Base-by-base conservation (phyloP, 345 rosid species). In the Balakata baccata region DNA sequence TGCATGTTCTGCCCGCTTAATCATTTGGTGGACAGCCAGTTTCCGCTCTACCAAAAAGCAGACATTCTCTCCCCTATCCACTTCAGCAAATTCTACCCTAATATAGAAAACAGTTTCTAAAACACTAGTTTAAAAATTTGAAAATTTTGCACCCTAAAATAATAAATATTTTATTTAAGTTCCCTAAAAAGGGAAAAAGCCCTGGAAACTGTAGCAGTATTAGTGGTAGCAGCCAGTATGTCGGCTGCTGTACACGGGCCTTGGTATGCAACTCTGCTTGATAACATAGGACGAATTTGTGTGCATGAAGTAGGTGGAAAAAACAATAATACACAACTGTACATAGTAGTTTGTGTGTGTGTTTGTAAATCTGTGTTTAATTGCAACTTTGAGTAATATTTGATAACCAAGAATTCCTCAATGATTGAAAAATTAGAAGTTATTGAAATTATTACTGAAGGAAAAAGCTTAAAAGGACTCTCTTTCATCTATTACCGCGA, bases 191-290 rank as follows among this genome's bases (percentile, higher is more conserved):
- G n/a, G n/a, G n/a, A n/a, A n/a, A n/a, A n/a, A n/a, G n/a, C n/a
- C n/a, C n/a, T 83, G 73, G 85, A 85, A 77, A 85, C 87, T 4
- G 91, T 84, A 2, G 86, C 86, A 82, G 87, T 74, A 17, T 54
- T 94, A 79, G 85, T 88, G 56, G 82, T 84, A 14, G 92, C 84
- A 17, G 97, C 97, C 37, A 73, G 78, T 3, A 88, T 92, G 43
- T 88, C 98, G 0, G 78, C 81, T 23, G 56, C 77, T 47, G 89
- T 90, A 64, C 98, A 94, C 60, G 81, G 85, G 68, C 86, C 84
- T 38, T 92, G 98, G 98, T 90, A 90, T 60, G 23, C 72, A 46
- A 71, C 74, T 74, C 75, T 94, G 73, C 59, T 78, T 4, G 80
- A 77, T 47, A 71, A 69, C 17, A 71, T 85, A 87, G 60, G 49